Evolutionary conservation across 176 grass and related monocot species (phyloP).

Genomic region (Rhynchospora breviuscula): DNA sequence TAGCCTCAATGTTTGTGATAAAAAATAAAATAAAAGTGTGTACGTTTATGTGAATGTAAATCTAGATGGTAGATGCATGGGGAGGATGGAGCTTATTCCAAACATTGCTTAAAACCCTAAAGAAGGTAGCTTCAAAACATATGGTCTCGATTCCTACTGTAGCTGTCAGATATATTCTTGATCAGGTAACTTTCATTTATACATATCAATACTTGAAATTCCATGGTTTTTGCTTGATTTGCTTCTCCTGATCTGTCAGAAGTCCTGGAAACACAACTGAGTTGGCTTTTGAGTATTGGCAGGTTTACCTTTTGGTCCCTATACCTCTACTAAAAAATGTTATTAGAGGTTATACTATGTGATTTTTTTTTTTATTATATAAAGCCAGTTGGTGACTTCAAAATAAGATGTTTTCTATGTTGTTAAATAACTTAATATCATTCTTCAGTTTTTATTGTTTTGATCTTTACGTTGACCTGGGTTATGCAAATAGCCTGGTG

Average conservation of each 20-base stretch:
- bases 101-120: conserved; percentile 70
- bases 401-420: background rate
- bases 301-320: background rate
- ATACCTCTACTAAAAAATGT: background rate
- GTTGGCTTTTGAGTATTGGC: background rate
- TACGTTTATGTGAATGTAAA: conserved; percentile 12
- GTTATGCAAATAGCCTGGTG: conserved; percentile 39
- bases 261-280: background rate
- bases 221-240: background rate
- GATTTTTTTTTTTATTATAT: background rate
- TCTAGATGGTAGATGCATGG: conserved; percentile 88
- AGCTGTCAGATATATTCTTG: conserved; percentile 80
- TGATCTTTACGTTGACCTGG: background rate
- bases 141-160: conserved; percentile 67
- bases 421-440: background rate
- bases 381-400: background rate
- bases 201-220: background rate
- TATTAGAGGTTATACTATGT: background rate
- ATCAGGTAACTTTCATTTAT: conserved; percentile 50
- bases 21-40: conserved; percentile 2
- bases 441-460: background rate
- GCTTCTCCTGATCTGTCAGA: background rate
- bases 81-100: conserved; percentile 93
- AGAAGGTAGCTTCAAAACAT: conserved; percentile 90
- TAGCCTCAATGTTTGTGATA: background rate